Base-by-base conservation (phyloP, 2,329 filamentous ascomycete genomes). In the Alternaria metachromatica region DNA sequence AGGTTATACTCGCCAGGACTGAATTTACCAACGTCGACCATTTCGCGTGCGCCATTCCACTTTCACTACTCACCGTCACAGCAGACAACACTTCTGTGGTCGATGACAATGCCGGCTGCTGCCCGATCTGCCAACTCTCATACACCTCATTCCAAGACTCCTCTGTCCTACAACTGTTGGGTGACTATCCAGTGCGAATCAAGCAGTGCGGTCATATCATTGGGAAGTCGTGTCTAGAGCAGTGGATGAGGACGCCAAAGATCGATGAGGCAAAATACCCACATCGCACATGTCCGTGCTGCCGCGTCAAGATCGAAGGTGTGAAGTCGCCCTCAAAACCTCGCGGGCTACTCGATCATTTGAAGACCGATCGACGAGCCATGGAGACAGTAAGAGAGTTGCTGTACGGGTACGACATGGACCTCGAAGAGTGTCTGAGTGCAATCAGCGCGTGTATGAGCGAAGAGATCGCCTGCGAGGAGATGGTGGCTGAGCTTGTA, bases 131-230 rank as follows among this genome's bases (percentile, higher is more conserved):
- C 49, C 73, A 68, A n/a, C 62, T 70, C 26, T 65, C 65, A 2
- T 71, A 72, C 56, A 64, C 66, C 1, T 68, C 66, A 21, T 51
- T 69, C 2, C 12, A 48, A 3, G 53, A 55, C 2, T 70, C 62
- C 49, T 26, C 63, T 0, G 46, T 66, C 8, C 21, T 63, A 10
- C 66, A 71, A 3, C 58, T 73, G 3, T 51, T 75, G 0, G 62
- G 63, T 15, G 73, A 75, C 56, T 74, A 64, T 26, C 70, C 72
- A 8, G 68, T 73, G 3, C 66, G 68, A 3, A 74, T 75, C 55
- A 75, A 74, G 33, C 56, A 72, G 53, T 75, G 73, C 33, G 72
- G 73, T 3, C 73, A 75, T 48, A 26, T 73, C 15, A 45, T 74
- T 6, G 73, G 73, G 5, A 75, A 72, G 33, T 21, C 55, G 0